Conservation (phyloP, 2,329 filamentous ascomycete genomes). For the Aspergillus sp. region DNA sequence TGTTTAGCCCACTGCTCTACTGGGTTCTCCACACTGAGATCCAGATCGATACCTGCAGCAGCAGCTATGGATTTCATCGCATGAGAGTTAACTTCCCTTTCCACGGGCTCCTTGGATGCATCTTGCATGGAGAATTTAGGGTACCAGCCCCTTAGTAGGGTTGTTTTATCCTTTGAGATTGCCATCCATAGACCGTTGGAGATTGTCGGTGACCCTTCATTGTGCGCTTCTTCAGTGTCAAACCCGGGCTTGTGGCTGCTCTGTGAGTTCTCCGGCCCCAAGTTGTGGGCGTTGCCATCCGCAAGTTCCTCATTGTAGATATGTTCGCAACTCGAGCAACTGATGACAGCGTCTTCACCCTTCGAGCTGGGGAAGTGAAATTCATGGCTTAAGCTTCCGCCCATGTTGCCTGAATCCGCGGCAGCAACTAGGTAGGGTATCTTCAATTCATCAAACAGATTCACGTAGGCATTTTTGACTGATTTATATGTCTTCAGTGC, state of each 20-base stretch:
- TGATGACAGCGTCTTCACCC: conserved; percentile 82
- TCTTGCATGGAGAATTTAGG: conserved; percentile 41
- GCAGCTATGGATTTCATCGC: conserved; percentile 56
- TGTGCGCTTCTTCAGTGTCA: conserved; percentile 14
- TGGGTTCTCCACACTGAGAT: conserved; percentile 63
- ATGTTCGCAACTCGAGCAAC: conserved; percentile 68
- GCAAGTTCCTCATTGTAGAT: conserved; percentile 87
- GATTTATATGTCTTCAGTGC: conserved; percentile 76
- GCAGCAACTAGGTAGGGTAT: conserved; percentile 79
- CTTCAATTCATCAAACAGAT: conserved; percentile 76
- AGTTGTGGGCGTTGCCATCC: conserved; percentile 30
- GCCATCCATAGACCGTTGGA: conserved; percentile 37
- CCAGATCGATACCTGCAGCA: conserved; percentile 59
- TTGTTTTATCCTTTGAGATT: conserved; percentile 54
- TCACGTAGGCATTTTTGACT: conserved; percentile 68
- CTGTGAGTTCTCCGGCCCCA: conserved; percentile 3
- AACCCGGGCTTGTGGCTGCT: conserved; percentile 14
- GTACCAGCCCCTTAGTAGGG: conserved; percentile 67
- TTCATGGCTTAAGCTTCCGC: conserved; percentile 87
- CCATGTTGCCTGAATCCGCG: conserved; percentile 95
- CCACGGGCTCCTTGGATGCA: conserved; percentile 24
- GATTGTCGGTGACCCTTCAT: conserved; percentile 22
- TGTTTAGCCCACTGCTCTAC: conserved; percentile 49
- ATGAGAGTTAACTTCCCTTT: conserved; percentile 50
- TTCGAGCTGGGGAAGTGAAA: conserved; percentile 77